Conservation (phyloP, 2,329 filamentous ascomycete species). For the Zasmidium cellare region DNA sequence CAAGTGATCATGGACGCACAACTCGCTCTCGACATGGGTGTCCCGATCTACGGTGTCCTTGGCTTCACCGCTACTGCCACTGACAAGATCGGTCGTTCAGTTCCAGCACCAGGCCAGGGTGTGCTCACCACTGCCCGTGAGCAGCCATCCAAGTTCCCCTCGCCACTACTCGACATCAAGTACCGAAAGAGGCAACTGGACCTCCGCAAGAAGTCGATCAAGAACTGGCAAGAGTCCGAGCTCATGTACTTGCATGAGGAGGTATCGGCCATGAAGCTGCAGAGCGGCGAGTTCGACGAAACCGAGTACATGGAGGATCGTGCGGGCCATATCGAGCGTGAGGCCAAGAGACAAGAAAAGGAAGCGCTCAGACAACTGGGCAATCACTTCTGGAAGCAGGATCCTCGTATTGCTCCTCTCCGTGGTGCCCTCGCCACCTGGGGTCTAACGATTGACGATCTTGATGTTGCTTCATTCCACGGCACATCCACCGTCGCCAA, state of each 20-base stretch:
- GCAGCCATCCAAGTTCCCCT: slow-evolving; percentile 86
- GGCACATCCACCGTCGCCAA: slow-evolving; percentile 98
- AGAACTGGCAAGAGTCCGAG: slow-evolving; percentile 94
- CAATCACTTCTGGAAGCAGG: slow-evolving; percentile 99
- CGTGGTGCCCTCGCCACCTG: slow-evolving; percentile 95
- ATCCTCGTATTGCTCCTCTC: slow-evolving; percentile 88
- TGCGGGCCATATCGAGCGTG: slow-evolving; percentile 79
- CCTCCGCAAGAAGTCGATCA: slow-evolving; percentile 89
- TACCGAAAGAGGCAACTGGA: slow-evolving; percentile 96
- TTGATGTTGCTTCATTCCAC: slow-evolving; percentile 96
- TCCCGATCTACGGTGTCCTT: slow-evolving; percentile 93
- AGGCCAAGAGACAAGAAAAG: slow-evolving; percentile 87
- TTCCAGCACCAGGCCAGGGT: slow-evolving; percentile 94
- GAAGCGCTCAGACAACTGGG: slow-evolving; percentile 89
- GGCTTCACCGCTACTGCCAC: slow-evolving; percentile 94
- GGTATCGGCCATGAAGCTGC: slow-evolving; percentile 83
- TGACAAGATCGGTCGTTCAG: slow-evolving; percentile 97
- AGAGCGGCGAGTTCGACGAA: slow-evolving; percentile 72
- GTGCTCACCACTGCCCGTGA: slow-evolving; percentile 94
- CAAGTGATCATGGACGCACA: slow-evolving; percentile 98
- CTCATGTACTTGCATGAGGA: slow-evolving; percentile 91
- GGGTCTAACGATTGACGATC: slow-evolving; percentile 95
- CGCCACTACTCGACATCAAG: slow-evolving; percentile 93
- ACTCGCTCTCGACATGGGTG: slow-evolving; percentile 96
- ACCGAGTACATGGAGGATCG: slow-evolving; percentile 84